Base-by-base conservation (phyloP, 1,284 basidiomycete genomes). In the Schizophyllum amplum region DNA sequence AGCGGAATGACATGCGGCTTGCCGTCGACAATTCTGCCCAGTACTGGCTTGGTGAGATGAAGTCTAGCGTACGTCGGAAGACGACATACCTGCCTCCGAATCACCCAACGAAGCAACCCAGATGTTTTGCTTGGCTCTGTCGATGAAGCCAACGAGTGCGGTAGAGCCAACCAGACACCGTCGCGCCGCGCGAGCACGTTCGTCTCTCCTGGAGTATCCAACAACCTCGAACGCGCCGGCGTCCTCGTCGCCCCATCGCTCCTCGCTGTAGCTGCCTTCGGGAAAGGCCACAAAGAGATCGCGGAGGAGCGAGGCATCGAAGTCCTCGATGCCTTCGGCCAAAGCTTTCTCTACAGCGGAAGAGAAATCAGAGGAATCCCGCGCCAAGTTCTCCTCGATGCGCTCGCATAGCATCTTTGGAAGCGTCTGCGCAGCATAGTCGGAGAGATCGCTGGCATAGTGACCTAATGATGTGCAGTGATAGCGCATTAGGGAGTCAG, bases 91-190 rank as follows among this genome's bases (percentile, higher is more conserved):
- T 42, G 60, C 57, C 20, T 61, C 60, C 15, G 47, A 61, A 48
- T 61, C 60, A 46, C 60, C 60, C 7, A 61, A 57, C 7, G 57
- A 61, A 2, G 60, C 57, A 22, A 61, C 57, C 60, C 57, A 61
- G 6, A 59, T 24, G 22, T 57, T 9, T 24, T 53, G 52, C 21
- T 21, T 26, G 1, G 20, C 33, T 33, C 53, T 42, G 27, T 61
- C 60, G n/a, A 61, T 21, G 55, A 55, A 59, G 13, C 25, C 57
- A 50, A 61, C 51, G 20, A 61, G 58, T 21, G 55, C 57, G 4
- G 60, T 61, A 20, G 49, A 33, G 33, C 60, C 60, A 11, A 59
- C 27, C 3, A 56, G 24, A 3, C 58, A 57, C 15, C 56, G 58
- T 15, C n/a, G 20, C 20, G 55, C 60, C 0, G n/a, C 24, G 47